Conservation (phyloP, 257 asterid genomes). For the Handroanthus guayacan region DNA sequence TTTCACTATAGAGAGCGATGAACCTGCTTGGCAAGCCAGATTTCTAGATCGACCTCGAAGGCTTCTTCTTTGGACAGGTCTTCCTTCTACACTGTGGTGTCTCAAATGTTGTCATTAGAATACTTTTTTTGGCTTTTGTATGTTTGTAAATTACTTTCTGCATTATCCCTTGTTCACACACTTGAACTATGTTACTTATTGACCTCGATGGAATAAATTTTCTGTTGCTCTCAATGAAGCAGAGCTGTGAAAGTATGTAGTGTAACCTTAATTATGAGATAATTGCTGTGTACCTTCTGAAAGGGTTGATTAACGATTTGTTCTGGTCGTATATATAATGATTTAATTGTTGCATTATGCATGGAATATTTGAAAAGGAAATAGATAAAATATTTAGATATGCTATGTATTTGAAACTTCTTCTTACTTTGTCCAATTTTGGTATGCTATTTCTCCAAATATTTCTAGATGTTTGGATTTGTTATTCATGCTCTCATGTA, state of each 20-base stretch:
- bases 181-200: slow-evolving; percentile 17
- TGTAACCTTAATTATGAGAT: no score
- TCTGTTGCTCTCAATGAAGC: no score
- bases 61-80: slow-evolving; percentile 81
- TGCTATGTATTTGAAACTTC: no score
- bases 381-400: background rate
- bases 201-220: background rate
- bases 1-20: slow-evolving; percentile 79
- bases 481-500: no score
- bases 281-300: no score
- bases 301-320: no score
- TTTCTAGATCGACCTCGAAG: slow-evolving; percentile 86
- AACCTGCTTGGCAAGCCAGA: slow-evolving; percentile 97
- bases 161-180: background rate
- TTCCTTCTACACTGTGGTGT: slow-evolving; percentile 59
- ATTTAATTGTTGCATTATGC: background rate
- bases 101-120: background rate
- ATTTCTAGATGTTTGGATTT: no score
- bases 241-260: no score
- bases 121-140: background rate
- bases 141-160: no score
- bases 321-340: background rate
- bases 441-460: no score
- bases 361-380: background rate
- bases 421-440: no score